A percentile compares a stretch with the other conserved stretches of the same genome.
phyloP scores from a whole-genome alignment of 768 basidiomycete genomes.

The Pholiota molesta region DNA sequence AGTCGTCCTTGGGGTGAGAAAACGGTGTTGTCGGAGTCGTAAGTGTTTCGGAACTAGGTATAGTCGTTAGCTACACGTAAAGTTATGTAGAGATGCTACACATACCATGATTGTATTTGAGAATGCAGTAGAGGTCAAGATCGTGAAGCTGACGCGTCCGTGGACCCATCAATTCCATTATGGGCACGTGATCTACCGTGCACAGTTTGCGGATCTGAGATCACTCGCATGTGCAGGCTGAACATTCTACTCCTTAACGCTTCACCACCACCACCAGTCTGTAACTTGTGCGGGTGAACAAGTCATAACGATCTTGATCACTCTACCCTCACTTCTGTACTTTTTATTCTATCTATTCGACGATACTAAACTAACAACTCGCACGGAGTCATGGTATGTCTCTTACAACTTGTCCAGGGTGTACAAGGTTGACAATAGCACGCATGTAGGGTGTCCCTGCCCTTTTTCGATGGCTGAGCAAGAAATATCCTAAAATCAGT shows the following conservation, averaged over 20 bases:
- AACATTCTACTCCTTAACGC: not conserved
- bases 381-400: slow-evolving; percentile 1
- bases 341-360: not conserved
- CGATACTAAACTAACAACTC: not conserved
- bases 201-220: slow-evolving; percentile 3
- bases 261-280: not conserved
- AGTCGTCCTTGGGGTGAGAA: slow-evolving; percentile 96
- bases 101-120: slow-evolving; percentile 37
- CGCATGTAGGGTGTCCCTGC: slow-evolving; percentile 88
- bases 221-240: not conserved
- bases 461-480: slow-evolving; percentile 97
- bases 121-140: slow-evolving; percentile 17
- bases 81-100: not conserved
- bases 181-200: slow-evolving; percentile 22
- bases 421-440: slow-evolving; percentile 4
- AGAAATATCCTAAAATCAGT: slow-evolving; percentile 98
- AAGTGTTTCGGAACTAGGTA: slow-evolving; percentile 87
- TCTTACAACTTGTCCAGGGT: not conserved
- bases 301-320: not conserved
- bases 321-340: not conserved
- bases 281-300: not conserved
- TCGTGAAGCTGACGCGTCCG: slow-evolving; percentile 34
- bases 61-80: slow-evolving; percentile 27
- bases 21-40: slow-evolving; percentile 98
- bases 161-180: slow-evolving; percentile 13